Evolutionary conservation across 2,329 filamentous ascomycete species (phyloP).

Genomic region (Tolypocladium cylindrosporum): DNA sequence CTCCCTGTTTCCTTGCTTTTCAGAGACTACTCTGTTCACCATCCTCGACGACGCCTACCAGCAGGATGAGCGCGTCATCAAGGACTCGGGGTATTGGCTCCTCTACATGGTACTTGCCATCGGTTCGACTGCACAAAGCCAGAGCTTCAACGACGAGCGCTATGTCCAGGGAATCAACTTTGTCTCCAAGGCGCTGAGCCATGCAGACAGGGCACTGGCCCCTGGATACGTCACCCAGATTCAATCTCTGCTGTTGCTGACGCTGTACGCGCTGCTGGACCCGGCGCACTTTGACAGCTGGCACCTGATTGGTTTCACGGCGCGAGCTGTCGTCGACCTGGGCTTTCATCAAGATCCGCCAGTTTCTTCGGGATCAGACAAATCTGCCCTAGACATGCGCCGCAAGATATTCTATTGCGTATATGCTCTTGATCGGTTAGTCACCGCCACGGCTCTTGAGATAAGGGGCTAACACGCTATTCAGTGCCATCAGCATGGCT

Average conservation of each 20-base stretch:
- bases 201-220: slow-evolving; percentile 73
- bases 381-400: slow-evolving; percentile 62
- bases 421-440: slow-evolving; percentile 77
- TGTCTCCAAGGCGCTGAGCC: slow-evolving; percentile 55
- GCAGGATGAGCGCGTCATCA: slow-evolving; percentile 50
- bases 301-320: slow-evolving; percentile 86
- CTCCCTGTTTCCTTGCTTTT: slow-evolving; percentile 70
- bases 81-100: slow-evolving; percentile 70
- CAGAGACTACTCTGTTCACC: slow-evolving; percentile 66
- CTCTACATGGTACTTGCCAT: slow-evolving; percentile 87
- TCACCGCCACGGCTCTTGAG: neutral
- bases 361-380: slow-evolving; percentile 55
- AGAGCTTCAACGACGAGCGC: slow-evolving; percentile 54
- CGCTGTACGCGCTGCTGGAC: slow-evolving; percentile 83
- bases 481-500: slow-evolving; percentile 76
- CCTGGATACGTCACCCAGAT: slow-evolving; percentile 80
- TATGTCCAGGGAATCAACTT: slow-evolving; percentile 47
- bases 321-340: slow-evolving; percentile 76
- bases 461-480: slow-evolving; percentile 9
- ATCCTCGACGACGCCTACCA: slow-evolving; percentile 77
- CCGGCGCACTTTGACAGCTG: slow-evolving; percentile 88
- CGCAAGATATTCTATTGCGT: slow-evolving; percentile 83
- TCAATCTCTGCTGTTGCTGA: slow-evolving; percentile 76
- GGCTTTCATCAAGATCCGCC: slow-evolving; percentile 90
- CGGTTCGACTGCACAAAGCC: slow-evolving; percentile 63